These are phyloP conservation scores for Gleditsia sinensis DNA, from an alignment of 306 rosid genomes.

Conservation along the genomic window DNA sequence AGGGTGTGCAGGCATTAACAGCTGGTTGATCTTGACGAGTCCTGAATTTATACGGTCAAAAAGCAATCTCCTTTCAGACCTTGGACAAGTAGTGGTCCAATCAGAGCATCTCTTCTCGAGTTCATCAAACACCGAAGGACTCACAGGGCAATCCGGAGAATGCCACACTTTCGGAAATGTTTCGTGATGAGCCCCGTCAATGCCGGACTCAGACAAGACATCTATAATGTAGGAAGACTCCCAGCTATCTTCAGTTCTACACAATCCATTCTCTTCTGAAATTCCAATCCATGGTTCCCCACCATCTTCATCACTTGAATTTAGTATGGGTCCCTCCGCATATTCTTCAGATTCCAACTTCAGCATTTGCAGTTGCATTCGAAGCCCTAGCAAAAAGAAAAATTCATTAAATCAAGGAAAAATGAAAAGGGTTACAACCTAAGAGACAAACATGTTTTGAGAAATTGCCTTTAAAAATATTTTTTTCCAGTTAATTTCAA, in stretches of 20 bases:
- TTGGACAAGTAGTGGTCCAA: slow-evolving; percentile 48
- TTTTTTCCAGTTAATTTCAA: background rate
- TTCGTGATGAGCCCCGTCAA: slow-evolving; percentile 44
- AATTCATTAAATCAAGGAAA: slow-evolving; percentile 19
- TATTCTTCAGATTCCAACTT: slow-evolving; percentile 75
- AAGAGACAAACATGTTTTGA: background rate
- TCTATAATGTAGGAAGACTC: slow-evolving; percentile 62
- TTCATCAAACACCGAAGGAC: slow-evolving; percentile 59
- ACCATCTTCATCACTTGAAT: slow-evolving; percentile 79
- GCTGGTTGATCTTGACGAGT: slow-evolving; percentile 55
- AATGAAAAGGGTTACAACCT: background rate
- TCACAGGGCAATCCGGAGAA: slow-evolving; percentile 69
- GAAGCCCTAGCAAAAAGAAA: slow-evolving; percentile 63
- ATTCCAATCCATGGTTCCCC: slow-evolving; percentile 46
- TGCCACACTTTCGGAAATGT: slow-evolving; percentile 50
- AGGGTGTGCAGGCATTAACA: slow-evolving; percentile 49
- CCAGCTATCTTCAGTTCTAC: slow-evolving; percentile 60
- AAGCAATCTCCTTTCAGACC: slow-evolving; percentile 75
- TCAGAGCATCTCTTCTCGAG: slow-evolving; percentile 66
- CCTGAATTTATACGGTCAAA: slow-evolving; percentile 76
- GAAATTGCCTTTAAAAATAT: background rate
- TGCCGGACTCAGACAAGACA: slow-evolving; percentile 59
- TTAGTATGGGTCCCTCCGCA: slow-evolving; percentile 58
- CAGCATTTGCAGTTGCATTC: slow-evolving; percentile 91
- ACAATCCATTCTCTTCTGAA: slow-evolving; percentile 32